These are phyloP conservation scores for bread wheat (Triticum aestivum) DNA, from an alignment of 176 grass and related monocot species.

Conservation along the genomic window IWGSC_CS_RefSeq_v2.1 NC_057814.1:451390325-451390824, in stretches of 20 bases:
- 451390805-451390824: constrained; percentile 35
- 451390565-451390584: constrained; percentile 31
- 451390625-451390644: constrained; percentile 44
- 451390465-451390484: constrained; percentile 55
- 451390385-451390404: constrained; percentile 53
- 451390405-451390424: constrained; percentile 31
- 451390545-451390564: constrained; percentile 6
- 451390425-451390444: constrained; percentile 27
- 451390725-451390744: background rate
- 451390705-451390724: constrained; percentile 46
- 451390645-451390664: constrained; percentile 53
- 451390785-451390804: background rate
- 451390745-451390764: too few species aligned
- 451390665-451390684: constrained; percentile 48
- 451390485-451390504: constrained; percentile 51
- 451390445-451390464: constrained; percentile 48
- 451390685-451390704: constrained; percentile 47
- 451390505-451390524: constrained; percentile 30
- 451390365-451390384: constrained; percentile 55
- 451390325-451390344: constrained; percentile 19
- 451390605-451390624: constrained; percentile 42
- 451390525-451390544: constrained; percentile 23
- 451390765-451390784: background rate
- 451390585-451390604: constrained; percentile 35
- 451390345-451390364: background rate